A percentile compares a stretch with the other conserved stretches of the same genome.
Evolutionary conservation across 495 filamentous ascomycete species (phyloP).

Genomic region (Choiromyces venosus): DNA sequence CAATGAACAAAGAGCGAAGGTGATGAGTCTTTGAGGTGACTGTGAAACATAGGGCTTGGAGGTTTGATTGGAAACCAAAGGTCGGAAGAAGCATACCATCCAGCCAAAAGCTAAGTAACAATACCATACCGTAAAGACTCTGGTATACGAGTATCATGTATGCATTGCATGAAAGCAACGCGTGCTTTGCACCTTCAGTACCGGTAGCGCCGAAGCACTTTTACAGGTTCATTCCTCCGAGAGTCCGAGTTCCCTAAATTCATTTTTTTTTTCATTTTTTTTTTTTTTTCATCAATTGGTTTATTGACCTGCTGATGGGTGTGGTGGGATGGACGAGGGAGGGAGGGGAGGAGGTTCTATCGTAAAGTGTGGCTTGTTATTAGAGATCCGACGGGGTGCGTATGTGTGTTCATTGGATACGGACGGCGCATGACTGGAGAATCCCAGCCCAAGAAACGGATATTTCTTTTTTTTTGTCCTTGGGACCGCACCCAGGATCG

Average conservation of each 20-base stretch:
- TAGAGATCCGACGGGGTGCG: not conserved
- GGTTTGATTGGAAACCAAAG: not conserved
- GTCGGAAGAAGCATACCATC: not conserved
- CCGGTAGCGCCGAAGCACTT: not conserved
- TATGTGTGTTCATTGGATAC: not conserved
- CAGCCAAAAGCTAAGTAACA: not conserved
- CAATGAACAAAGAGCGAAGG: not conserved
- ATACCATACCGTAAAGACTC: not conserved
- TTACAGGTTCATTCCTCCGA: not conserved
- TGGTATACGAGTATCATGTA: not conserved
- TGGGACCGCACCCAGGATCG: not conserved
- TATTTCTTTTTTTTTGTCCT: not conserved
- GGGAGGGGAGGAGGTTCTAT: not conserved
- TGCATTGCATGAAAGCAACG: not conserved
- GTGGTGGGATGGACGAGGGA: not conserved
- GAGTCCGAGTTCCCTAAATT: not conserved
- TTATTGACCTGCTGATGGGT: not conserved
- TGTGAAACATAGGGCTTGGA: not conserved
- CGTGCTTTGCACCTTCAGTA: not conserved
- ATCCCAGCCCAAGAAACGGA: not conserved
- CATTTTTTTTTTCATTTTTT: not conserved
- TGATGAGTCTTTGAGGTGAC: not conserved
- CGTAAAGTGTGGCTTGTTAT: not conserved
- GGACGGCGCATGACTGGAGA: not conserved
- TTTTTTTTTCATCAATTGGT: not conserved